Percentiles rank a stretch among this genome's conserved stretches.
Evolutionary conservation across 305 asterid species (phyloP).

Genomic region (Andrographis paniculata): DNA sequence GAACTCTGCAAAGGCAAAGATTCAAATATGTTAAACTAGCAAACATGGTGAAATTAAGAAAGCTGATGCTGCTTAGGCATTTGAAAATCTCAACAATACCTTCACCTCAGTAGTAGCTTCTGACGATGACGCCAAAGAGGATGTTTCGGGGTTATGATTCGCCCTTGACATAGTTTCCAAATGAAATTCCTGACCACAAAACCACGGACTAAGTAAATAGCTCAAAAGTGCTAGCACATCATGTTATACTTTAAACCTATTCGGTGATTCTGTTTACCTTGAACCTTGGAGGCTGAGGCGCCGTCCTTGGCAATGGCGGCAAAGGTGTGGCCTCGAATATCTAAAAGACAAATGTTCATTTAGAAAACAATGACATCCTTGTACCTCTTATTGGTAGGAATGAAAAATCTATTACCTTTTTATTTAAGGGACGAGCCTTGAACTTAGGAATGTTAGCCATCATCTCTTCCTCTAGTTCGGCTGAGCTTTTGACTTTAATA

Average conservation of each 20-base stretch:
- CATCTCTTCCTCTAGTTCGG: conserved; percentile 89
- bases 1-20: conserved; percentile 39
- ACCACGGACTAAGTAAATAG: conserved; percentile 1
- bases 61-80: not conserved
- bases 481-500: conserved; percentile 61
- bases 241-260: not conserved
- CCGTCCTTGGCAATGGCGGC: conserved; percentile 55
- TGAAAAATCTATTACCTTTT: conserved; percentile 54
- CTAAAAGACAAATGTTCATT: conserved; percentile 20
- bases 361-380: not conserved
- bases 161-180: conserved; percentile 88
- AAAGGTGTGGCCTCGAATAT: conserved; percentile 57
- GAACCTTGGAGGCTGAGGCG: conserved; percentile 72
- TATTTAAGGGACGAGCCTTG: conserved; percentile 78
- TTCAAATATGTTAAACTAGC: not conserved
- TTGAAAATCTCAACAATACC: conserved; percentile 6
- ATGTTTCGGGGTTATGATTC: conserved; percentile 55
- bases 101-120: conserved; percentile 47
- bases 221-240: too few species aligned
- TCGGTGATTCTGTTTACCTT: conserved; percentile 35
- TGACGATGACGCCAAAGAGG: conserved; percentile 50
- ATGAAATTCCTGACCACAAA: conserved; percentile 68
- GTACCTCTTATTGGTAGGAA: not conserved
- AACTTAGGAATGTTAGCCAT: conserved; percentile 90
- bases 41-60: not conserved